Conservation (phyloP, 768 basidiomycete genomes). For the Podaxis sp. region DNA sequence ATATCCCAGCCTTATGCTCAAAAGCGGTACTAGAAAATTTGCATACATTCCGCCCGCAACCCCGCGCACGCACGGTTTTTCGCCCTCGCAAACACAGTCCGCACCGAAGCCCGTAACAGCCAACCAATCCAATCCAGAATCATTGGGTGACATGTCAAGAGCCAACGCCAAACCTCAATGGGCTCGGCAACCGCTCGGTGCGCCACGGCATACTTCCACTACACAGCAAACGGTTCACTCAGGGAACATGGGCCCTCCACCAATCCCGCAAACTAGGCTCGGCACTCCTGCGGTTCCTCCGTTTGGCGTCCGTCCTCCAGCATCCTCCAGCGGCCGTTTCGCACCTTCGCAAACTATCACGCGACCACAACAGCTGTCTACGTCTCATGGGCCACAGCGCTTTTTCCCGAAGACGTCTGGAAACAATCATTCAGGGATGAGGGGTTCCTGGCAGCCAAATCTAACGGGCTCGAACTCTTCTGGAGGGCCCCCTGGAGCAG, state of each 20-base stretch:
- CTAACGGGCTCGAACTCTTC: not conserved
- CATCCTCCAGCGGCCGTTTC: slow-evolving; percentile 13
- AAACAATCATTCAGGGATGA: not conserved
- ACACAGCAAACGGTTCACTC: slow-evolving; percentile 22
- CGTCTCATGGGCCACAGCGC: slow-evolving; percentile 10
- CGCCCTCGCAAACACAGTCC: slow-evolving; percentile 41
- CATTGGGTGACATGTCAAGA: not conserved
- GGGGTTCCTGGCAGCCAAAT: not conserved
- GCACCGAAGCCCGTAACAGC: slow-evolving; percentile 26
- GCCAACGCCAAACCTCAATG: slow-evolving; percentile 11
- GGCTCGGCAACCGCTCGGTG: slow-evolving; percentile 5
- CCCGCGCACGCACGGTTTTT: slow-evolving; percentile 36
- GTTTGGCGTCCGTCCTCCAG: not conserved
- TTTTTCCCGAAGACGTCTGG: slow-evolving; percentile 2
- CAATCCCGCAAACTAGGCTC: slow-evolving; percentile 42
- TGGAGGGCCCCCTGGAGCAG: not conserved
- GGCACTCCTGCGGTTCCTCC: slow-evolving; percentile 19
- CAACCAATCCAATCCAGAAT: not conserved
- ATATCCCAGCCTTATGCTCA: slow-evolving; percentile 21
- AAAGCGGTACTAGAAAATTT: slow-evolving; percentile 50
- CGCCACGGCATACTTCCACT: slow-evolving; percentile 11
- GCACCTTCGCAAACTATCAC: slow-evolving; percentile 9
- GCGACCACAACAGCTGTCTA: not conserved
- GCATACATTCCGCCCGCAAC: slow-evolving; percentile 55
- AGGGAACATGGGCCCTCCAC: slow-evolving; percentile 51